These are phyloP conservation scores for Sphaerulina vaccinii DNA, from an alignment of 2,329 filamentous ascomycete genomes.

Conservation along the genomic window DNA sequence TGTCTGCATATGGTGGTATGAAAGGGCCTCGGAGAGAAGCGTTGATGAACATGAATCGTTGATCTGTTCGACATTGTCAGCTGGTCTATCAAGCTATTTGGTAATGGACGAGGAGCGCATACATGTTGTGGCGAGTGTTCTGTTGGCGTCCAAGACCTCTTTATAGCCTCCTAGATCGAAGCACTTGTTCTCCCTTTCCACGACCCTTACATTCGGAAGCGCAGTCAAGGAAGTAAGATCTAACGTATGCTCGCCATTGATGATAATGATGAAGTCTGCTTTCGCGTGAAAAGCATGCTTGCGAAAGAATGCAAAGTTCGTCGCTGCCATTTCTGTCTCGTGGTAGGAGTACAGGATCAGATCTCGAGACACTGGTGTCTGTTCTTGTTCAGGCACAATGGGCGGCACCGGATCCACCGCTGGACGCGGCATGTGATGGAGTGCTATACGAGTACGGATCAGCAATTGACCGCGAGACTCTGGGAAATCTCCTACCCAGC, in stretches of 20 bases:
- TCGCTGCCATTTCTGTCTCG: conserved; percentile 15
- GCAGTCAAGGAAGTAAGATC: neutral
- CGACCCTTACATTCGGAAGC: conserved; percentile 17
- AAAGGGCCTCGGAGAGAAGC: conserved; percentile 21
- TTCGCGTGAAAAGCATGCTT: conserved; percentile 20
- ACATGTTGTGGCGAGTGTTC: conserved; percentile 4
- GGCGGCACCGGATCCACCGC: no score
- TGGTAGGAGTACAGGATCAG: conserved; percentile 22
- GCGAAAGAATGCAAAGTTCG: conserved; percentile 21
- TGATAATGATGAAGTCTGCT: conserved; percentile 25
- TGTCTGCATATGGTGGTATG: conserved; percentile 16
- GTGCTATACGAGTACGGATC: conserved; percentile 14
- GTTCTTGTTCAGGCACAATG: neutral
- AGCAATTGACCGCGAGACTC: conserved; percentile 1
- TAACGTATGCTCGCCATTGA: conserved; percentile 21
- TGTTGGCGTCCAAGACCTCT: conserved; percentile 13
- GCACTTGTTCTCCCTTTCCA: conserved; percentile 20
- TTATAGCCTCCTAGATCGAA: conserved; percentile 22
- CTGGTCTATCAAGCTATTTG: no score
- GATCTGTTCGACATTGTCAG: no score
- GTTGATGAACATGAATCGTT: conserved; percentile 22
- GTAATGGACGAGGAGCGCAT: no score
- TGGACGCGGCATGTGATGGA: neutral
- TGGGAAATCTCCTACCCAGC: neutral
- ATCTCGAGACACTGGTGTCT: neutral